Conservation (phyloP, 345 rosid genomes). For the Pugionium dolabratum region DNA sequence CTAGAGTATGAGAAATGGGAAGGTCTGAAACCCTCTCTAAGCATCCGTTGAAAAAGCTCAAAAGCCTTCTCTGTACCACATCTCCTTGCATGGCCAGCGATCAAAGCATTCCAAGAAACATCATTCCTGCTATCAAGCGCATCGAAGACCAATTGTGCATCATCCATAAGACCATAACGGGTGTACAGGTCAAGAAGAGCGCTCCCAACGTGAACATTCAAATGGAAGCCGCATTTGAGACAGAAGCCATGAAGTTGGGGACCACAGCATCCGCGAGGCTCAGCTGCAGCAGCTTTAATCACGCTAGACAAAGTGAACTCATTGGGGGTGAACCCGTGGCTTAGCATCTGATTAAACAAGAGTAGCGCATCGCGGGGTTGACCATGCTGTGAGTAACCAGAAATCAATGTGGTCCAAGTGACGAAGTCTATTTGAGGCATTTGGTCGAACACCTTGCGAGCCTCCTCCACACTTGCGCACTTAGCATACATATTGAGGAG, state of each 20-base stretch:
- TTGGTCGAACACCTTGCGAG: conserved; percentile 54
- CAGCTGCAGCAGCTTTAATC: conserved; percentile 58
- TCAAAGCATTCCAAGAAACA: conserved; percentile 73
- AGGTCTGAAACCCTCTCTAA: conserved; percentile 50
- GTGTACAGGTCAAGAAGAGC: conserved; percentile 62
- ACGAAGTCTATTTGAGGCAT: conserved; percentile 51
- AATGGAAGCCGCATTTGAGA: conserved; percentile 50
- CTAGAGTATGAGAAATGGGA: conserved; percentile 58
- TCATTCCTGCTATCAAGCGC: conserved; percentile 51
- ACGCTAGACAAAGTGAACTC: conserved; percentile 58
- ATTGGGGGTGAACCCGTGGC: conserved; percentile 48
- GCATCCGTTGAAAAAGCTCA: conserved; percentile 49
- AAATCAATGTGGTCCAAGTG: conserved; percentile 62
- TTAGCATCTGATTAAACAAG: conserved; percentile 52
- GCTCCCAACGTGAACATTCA: conserved; percentile 65
- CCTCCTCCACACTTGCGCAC: conserved; percentile 51
- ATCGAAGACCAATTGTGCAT: conserved; percentile 49
- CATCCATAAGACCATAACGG: conserved; percentile 52
- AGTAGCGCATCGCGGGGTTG: conserved; percentile 48
- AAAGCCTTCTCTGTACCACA: conserved; percentile 55
- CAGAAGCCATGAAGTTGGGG: conserved; percentile 57
- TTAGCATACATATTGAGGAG: conserved; percentile 51
- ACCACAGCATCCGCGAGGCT: conserved; percentile 37
- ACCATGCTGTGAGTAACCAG: conserved; percentile 57
- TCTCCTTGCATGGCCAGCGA: conserved; percentile 62